A percentile compares a stretch with the other conserved stretches of the same genome.
Conservation (phyloP, 345 rosid species). For the Boechera stricta region DNA sequence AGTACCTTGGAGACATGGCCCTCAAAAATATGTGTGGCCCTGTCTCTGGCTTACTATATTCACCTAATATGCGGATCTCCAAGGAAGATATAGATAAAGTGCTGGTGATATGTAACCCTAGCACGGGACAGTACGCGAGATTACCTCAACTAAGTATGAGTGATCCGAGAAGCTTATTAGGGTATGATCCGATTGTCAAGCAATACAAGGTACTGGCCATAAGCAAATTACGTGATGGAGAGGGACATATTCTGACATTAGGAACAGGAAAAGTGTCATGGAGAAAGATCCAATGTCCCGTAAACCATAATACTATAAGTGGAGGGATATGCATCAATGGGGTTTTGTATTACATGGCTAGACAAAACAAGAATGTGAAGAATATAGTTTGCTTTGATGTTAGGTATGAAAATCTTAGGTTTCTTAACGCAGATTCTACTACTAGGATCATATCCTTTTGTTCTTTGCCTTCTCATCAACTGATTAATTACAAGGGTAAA, state of each 20-base stretch:
- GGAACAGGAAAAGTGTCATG: background rate
- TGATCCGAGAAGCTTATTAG: background rate
- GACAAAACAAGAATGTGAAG: background rate
- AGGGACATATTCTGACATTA: background rate
- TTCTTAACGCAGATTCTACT: background rate
- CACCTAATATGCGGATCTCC: background rate
- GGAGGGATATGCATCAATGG: constrained; percentile 2
- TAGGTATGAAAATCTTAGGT: background rate
- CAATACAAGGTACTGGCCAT: background rate
- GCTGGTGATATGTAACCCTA: constrained; percentile 1
- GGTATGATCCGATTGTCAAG: constrained; percentile 13
- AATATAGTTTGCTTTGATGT: background rate
- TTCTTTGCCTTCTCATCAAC: too few species aligned
- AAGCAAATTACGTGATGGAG: background rate
- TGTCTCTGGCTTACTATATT: background rate
- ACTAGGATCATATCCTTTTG: too few species aligned
- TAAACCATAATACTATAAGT: background rate
- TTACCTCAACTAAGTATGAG: background rate
- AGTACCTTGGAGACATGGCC: background rate
- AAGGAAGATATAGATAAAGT: background rate
- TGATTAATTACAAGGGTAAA: too few species aligned
- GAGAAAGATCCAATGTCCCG: background rate
- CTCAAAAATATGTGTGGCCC: background rate
- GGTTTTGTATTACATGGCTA: background rate
- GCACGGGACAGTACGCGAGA: background rate